Conservation (phyloP, 352 stramenopile species). For the Phytophthora podocarpi region DNA sequence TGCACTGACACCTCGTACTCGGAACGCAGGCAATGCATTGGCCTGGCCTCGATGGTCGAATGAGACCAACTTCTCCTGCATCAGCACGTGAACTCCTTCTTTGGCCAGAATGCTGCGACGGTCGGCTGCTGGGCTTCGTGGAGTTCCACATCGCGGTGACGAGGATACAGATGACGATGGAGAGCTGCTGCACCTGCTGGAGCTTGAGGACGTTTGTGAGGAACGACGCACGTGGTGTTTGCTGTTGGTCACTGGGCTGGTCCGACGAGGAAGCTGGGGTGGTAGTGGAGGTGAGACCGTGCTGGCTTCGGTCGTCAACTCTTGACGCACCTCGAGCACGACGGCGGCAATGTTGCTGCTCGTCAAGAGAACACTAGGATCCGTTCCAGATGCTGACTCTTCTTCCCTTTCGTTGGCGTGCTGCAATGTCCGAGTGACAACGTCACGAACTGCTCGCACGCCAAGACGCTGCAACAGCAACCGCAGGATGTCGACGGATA, state of each 20-base stretch:
- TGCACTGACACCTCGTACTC: constrained; percentile 45
- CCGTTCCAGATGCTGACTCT: constrained; percentile 11
- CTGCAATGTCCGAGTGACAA: constrained; percentile 30
- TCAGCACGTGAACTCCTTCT: constrained; percentile 54
- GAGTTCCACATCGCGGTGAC: constrained; percentile 9
- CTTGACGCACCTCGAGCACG: constrained; percentile 36
- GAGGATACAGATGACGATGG: constrained; percentile 9
- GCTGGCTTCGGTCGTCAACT: constrained; percentile 10
- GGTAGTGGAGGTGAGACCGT: not conserved
- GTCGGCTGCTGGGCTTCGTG: constrained; percentile 16
- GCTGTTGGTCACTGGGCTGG: not conserved
- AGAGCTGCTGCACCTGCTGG: constrained; percentile 17
- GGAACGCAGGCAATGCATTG: constrained; percentile 38
- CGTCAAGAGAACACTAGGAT: constrained; percentile 33
- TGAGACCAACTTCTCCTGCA: constrained; percentile 52
- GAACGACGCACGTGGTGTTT: constrained; percentile 1
- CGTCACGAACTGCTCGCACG: constrained; percentile 26
- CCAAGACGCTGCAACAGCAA: constrained; percentile 41
- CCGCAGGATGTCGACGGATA: constrained; percentile 51
- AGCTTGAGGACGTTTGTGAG: constrained; percentile 9
- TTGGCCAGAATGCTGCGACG: constrained; percentile 55
- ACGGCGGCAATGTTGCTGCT: constrained; percentile 45
- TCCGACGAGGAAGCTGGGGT: not conserved
- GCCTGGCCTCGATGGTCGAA: constrained; percentile 47
- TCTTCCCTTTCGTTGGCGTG: constrained; percentile 29